Evolutionary conservation across 495 filamentous ascomycete genomes (phyloP), one percentile per base, ranked within the genome.

Genomic region (Penicillium desertorum): DNA sequence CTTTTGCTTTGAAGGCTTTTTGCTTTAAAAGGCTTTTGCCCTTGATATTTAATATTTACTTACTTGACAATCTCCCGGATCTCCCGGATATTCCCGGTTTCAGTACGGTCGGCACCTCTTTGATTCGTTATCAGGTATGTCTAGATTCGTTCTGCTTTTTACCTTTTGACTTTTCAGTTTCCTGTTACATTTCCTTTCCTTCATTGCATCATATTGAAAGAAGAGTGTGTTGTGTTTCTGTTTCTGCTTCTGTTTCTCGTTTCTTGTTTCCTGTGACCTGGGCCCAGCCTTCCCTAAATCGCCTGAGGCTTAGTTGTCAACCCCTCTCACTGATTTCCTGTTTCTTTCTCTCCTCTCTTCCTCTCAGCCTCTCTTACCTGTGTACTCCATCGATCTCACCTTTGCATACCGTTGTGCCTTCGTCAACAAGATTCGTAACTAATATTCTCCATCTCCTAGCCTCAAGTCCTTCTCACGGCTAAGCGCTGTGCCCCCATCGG

Each of bases 401-500:
- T 43, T 47, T n/a, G 30, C 10, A 36, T 7, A 34, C 8, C 16
- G 45, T 22, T 51, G 20, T 23, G 49, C 48, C 49, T 59, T 54
- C 10, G 7, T 32, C 57, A 46, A 57, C 41, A 52, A 23, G 10
- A 10, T 45, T 54, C 14, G 36, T 25, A 56, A 4, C 43, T 45
- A 27, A 46, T 32, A 36, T 5, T n/a, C 20, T 27, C 23, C 11
- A 16, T 32, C n/a, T 47, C 20, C 29, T 22, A 60, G 55, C 47
- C 43, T 54, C 59, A 39, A 54, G 44, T 32, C 20, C 10, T 56
- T 29, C 34, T 54, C 67, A 72, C 73, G 62, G 73, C 74, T 64
- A 62, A 56, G 65, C 63, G 70, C 73, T 74, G 77, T 74, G 74
- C 64, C 61, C 58, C 53, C 59, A 63, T 58, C 51, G 56, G 54